Evolutionary conservation across 805 yeast genomes (phyloP), one percentile per base, ranked within the genome.

Genomic region (Clavispora phyllophila): DNA sequence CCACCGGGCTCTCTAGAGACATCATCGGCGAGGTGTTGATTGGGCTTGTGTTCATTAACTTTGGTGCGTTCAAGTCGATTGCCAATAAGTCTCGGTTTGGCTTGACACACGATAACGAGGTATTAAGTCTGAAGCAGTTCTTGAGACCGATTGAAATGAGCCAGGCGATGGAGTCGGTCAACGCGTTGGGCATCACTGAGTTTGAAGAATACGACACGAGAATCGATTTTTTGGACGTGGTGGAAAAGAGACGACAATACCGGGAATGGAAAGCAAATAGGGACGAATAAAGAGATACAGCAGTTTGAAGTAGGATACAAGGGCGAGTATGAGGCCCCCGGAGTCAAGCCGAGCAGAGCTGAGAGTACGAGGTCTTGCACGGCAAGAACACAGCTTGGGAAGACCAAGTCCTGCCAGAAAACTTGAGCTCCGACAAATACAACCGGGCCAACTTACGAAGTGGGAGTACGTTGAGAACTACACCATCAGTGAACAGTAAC

Each of bases 171-270:
- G 60, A 62, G 14, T 70, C 72, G 37, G 60, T 68, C 22, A 80
- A 82, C 47, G 56, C 61, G 25, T 54, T 72, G 22, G 84, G 82
- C 1, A 54, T 65, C 20, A 64, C 64, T 5, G 76, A 74, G 15
- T 79, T 63, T 51, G 76, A 72, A 37, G 57, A 61, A 10, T 60
- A 78, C 33, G 79, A 78, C 40, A 68, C 74, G 22, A 63, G 83
- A 42, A 65, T 76, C 3, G 72, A 67, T 6, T 82, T 78, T 51
- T 62, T 81, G 35, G 79, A 82, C 52, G 61, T 81, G 8, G 47
- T 46, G 1, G 47, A 57, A 12, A 73, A 70, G 56, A 65, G 88
- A 48, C 46, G 56, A 35, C 75, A 73, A 45, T 78, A 65, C 53
- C 47, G 51, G 22, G 56, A 59, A 15, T 72, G 75, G 73, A 35